A percentile compares a stretch with the other conserved stretches of the same genome.
These are phyloP conservation scores for Capniomyces stellatus DNA, from an alignment of 371 early-diverging fungal species.

Conservation along the genomic window DNA sequence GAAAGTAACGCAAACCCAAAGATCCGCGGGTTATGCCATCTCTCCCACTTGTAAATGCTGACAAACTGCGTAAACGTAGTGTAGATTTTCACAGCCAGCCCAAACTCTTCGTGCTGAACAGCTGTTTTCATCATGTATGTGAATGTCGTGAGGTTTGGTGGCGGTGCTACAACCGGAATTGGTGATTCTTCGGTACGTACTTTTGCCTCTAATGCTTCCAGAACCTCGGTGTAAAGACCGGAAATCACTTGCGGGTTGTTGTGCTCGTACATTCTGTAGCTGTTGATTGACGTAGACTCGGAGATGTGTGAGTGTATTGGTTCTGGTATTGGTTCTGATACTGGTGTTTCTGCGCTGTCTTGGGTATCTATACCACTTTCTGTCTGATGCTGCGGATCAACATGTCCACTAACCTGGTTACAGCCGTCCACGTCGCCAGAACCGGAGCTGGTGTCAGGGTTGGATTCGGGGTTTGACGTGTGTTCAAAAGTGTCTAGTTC, in stretches of 20 bases:
- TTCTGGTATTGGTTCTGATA: neutral
- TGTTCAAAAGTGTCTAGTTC: neutral
- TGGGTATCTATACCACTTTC: neutral
- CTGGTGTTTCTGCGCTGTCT: neutral
- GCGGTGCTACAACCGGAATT: neutral
- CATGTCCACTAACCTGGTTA: neutral
- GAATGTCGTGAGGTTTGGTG: conserved; percentile 3
- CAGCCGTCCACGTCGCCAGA: no score
- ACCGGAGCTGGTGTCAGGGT: neutral
- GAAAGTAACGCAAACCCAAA: no score
- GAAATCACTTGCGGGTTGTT: neutral
- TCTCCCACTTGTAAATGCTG: no score
- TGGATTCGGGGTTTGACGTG: neutral
- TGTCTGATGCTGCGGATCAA: neutral
- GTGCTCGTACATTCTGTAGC: neutral
- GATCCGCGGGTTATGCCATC: no score
- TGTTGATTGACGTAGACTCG: no score
- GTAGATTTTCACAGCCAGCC: no score
- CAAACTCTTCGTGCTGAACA: neutral
- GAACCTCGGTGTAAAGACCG: neutral
- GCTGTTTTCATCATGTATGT: neutral
- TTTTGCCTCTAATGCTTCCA: neutral
- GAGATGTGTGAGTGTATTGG: neutral
- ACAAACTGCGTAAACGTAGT: no score
- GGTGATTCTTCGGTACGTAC: no score